Evolutionary conservation across 768 basidiomycete species (phyloP).

Genomic region (Hypholoma fasciculare): DNA sequence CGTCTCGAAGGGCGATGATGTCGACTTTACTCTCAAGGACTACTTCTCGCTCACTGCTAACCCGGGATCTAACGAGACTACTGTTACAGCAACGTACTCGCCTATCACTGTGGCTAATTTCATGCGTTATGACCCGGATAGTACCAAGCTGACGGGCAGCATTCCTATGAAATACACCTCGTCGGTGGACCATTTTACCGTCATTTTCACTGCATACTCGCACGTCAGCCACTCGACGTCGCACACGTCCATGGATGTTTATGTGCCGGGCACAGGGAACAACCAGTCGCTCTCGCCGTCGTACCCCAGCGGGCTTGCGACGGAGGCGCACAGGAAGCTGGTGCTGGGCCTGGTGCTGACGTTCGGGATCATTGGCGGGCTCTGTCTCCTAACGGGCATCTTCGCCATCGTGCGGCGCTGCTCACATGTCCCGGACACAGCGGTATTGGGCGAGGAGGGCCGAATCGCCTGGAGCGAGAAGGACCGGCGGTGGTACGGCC

Average conservation of each 20-base stretch:
- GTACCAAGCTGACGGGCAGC: slow-evolving; percentile 51
- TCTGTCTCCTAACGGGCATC: slow-evolving; percentile 53
- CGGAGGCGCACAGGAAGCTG: slow-evolving; percentile 46
- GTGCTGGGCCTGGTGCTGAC: slow-evolving; percentile 60
- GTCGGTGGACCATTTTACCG: slow-evolving; percentile 37
- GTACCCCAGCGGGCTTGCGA: slow-evolving; percentile 36
- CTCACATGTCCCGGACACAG: slow-evolving; percentile 60
- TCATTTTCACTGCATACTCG: slow-evolving; percentile 72
- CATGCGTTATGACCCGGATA: slow-evolving; percentile 50
- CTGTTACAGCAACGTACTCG: slow-evolving; percentile 54
- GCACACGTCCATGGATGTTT: slow-evolving; percentile 57
- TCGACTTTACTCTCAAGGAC: slow-evolving; percentile 53
- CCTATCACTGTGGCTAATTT: slow-evolving; percentile 49
- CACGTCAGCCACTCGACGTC: slow-evolving; percentile 68
- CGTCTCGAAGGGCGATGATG: slow-evolving; percentile 46
- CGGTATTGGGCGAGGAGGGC: slow-evolving; percentile 60
- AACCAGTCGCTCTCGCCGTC: slow-evolving; percentile 35
- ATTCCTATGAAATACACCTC: slow-evolving; percentile 46
- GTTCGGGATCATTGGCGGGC: slow-evolving; percentile 61
- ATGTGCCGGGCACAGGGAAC: slow-evolving; percentile 35
- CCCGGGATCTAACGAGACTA: slow-evolving; percentile 37
- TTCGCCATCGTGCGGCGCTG: slow-evolving; percentile 58
- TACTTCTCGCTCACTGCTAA: slow-evolving; percentile 50
- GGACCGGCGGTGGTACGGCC: slow-evolving; percentile 71
- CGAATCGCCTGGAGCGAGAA: slow-evolving; percentile 57